Base-by-base conservation (phyloP, 345 rosid species). In the Pelargonium nanum region DNA sequence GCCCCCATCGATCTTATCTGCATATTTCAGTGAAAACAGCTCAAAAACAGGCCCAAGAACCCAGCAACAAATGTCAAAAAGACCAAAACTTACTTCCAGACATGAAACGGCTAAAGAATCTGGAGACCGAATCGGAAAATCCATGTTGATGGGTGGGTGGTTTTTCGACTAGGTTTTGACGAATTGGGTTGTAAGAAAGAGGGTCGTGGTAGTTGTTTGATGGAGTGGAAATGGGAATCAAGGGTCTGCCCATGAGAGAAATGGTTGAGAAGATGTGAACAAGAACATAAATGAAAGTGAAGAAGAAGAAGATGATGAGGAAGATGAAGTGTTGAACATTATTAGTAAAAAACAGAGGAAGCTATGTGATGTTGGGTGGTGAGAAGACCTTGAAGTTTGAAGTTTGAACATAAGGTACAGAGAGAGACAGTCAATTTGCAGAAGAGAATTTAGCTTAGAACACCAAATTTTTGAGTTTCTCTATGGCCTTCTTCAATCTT, bases 1-100 rank as follows among this genome's bases (percentile, higher is more conserved):
- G 19, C 85, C 82, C 17, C 88, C 88, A 50, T 81, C 82, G 30
- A 58, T 52, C 68, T 76, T 79, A 22, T 25, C 88, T 83, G 63
- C 69, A 72, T 40, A 67, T 28, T 16, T 3, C 34, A 28, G 16
- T 9, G 2, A 24, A 57, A 48, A 58, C 77, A 71, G 26, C 19
- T 24, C 44, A 72, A 34, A 62, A 10, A 24, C 54, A 57, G 9
- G 24, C 44, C 21, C 8, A 8, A 4, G 50, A 12, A 23, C 50
- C 16, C 50, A 55, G 44, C 4, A n/a, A 6, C 5, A 24, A 45
- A 6, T 7, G 17, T 34, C 16, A 15, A 57, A 15, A 6, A 30
- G 8, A 65, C 4, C 23, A 24, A 32, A 66, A 74, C 67, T 51
- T 53, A 81, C 88, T 63, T 70, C 75, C 53, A 9, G 74, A 77